phyloP scores from a whole-genome alignment of 208 protist species.

The Vickermania ingenoplastis region DNA sequence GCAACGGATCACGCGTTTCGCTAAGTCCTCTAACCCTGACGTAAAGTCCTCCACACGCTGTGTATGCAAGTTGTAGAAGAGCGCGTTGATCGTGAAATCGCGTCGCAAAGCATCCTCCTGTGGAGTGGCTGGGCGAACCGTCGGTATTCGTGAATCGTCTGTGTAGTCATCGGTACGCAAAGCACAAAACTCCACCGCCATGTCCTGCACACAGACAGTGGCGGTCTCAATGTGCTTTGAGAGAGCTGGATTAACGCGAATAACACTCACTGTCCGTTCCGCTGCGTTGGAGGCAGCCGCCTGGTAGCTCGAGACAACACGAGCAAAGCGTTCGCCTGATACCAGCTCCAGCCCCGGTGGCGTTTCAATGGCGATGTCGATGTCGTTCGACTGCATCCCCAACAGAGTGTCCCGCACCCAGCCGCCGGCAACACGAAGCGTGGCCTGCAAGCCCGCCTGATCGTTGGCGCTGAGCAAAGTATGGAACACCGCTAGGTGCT shows the following conservation, averaged over 20 bases:
- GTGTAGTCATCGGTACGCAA: conserved; percentile 92
- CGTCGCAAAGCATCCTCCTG: conserved; percentile 93
- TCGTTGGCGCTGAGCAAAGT: conserved; percentile 69
- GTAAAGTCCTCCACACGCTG: conserved; percentile 93
- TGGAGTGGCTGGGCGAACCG: conserved; percentile 62
- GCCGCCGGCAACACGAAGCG: conserved; percentile 91
- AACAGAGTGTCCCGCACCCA: conserved; percentile 98
- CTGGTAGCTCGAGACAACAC: conserved; percentile 70
- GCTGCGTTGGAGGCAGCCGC: conserved; percentile 18
- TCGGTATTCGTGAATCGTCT: conserved; percentile 86
- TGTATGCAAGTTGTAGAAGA: conserved; percentile 98
- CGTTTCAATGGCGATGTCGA: conserved; percentile 97
- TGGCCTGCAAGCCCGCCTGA: conserved; percentile 38
- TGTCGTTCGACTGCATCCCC: conserved; percentile 89
- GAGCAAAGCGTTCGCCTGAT: conserved; percentile 88
- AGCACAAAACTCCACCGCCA: conserved; percentile 95
- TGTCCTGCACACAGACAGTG: conserved; percentile 81
- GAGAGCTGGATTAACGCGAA: conserved; percentile 93
- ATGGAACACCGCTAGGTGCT: conserved; percentile 76
- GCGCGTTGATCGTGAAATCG: conserved; percentile 98
- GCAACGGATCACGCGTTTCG: conserved; percentile 78
- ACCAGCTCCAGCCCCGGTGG: conserved; percentile 13
- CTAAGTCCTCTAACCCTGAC: conserved; percentile 85
- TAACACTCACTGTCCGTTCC: conserved; percentile 83
- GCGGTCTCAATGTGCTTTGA: conserved; percentile 98